These are phyloP conservation scores for Penicillium nucicola DNA, from an alignment of 495 filamentous ascomycete species.

Conservation along the genomic window DNA sequence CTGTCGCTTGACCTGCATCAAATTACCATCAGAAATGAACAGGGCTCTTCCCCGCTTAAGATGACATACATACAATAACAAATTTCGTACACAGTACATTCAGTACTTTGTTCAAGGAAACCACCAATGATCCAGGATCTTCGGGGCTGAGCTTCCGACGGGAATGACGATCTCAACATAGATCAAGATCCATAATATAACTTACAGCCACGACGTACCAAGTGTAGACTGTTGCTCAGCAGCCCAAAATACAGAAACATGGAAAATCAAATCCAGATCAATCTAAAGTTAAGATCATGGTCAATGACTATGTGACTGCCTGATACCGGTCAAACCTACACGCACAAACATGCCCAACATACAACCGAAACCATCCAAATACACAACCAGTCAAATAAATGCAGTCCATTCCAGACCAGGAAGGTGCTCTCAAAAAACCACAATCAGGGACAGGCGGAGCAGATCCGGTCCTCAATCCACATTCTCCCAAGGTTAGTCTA, in stretches of 20 bases:
- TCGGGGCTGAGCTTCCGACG: background rate
- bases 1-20: too few relatives aligned
- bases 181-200: background rate
- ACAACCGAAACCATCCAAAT: background rate
- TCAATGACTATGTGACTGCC: background rate
- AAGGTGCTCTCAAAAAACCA: slow-evolving; percentile 16
- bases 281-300: too few relatives aligned
- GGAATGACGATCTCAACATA: background rate
- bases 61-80: too few relatives aligned
- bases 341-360: background rate
- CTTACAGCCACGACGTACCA: too few relatives aligned
- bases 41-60: too few relatives aligned
- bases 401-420: slow-evolving; percentile 20
- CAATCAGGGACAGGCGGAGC: slow-evolving; percentile 14
- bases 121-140: background rate
- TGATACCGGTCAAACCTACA: background rate
- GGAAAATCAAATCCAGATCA: too few relatives aligned
- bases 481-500: slow-evolving; percentile 26
- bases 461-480: slow-evolving; percentile 5
- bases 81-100: background rate
- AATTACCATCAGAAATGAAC: too few relatives aligned
- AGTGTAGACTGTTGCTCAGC: too few relatives aligned
- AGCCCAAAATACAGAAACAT: too few relatives aligned
- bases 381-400: slow-evolving; percentile 7
- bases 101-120: background rate